phyloP scores from a whole-genome alignment of 176 grass and related monocot species.

The Alopecurus myosuroides region DNA sequence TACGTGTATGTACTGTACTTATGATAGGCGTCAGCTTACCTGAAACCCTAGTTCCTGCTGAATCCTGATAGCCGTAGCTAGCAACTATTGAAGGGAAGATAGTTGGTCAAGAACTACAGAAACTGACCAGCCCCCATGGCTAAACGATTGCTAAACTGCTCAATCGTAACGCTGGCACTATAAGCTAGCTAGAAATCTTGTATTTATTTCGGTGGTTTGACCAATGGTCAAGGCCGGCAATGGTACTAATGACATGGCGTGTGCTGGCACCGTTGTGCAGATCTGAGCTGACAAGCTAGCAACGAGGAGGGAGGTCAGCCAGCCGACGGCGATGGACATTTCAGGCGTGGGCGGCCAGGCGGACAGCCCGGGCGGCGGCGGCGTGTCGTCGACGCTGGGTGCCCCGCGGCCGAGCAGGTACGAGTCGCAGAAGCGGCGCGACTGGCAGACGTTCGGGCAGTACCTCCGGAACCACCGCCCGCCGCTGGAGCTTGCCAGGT shows the following conservation, averaged over 20 bases:
- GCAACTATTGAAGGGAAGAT: not conserved
- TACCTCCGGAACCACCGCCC: slow-evolving; percentile 70
- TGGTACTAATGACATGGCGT: not conserved
- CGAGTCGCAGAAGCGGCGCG: slow-evolving; percentile 78
- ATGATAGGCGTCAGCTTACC: not conserved
- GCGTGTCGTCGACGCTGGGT: not conserved
- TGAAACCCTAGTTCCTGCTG: slow-evolving; percentile 34
- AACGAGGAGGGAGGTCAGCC: not conserved
- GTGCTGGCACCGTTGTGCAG: not conserved
- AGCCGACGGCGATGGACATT: not conserved
- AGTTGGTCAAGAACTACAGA: not conserved
- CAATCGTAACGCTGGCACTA: too few relatives aligned
- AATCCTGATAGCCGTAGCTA: not conserved
- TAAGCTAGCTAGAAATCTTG: too few relatives aligned
- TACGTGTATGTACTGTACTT: not conserved
- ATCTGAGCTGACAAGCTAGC: not conserved
- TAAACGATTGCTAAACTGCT: not conserved
- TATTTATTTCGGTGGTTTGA: not conserved
- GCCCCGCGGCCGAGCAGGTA: slow-evolving; percentile 47
- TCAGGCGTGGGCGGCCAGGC: not conserved
- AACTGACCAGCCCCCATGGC: not conserved
- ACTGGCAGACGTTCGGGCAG: slow-evolving; percentile 82
- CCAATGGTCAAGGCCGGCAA: not conserved
- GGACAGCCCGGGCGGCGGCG: slow-evolving; percentile 16
- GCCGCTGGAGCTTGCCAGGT: slow-evolving; percentile 47